phyloP scores from a whole-genome alignment of 2,329 filamentous ascomycete species.

The Exophiala mesophila region DNA sequence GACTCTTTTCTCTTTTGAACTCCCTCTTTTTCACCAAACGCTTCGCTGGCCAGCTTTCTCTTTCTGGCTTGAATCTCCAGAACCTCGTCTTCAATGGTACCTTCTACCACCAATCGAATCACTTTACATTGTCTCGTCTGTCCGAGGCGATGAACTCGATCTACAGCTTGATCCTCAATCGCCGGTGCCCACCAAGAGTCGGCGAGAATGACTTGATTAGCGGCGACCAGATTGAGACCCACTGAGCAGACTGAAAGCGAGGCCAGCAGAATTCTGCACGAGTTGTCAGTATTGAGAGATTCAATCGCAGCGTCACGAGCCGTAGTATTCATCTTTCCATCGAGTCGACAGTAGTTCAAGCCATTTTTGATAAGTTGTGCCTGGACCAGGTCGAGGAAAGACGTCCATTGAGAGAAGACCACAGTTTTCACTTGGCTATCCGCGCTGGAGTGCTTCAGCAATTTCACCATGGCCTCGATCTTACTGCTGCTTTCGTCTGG shows the following conservation, averaged over 20 bases:
- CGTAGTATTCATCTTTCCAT: conserved; percentile 69
- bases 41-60: conserved; percentile 68
- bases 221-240: conserved; percentile 78
- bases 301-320: conserved; percentile 68
- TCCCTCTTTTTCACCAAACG: conserved; percentile 66
- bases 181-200: conserved; percentile 92
- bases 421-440: conserved; percentile 66
- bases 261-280: conserved; percentile 72
- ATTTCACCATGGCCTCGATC: conserved; percentile 70
- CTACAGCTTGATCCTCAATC: conserved; percentile 86
- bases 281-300: conserved; percentile 60
- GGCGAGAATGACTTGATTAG: conserved; percentile 76
- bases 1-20: conserved; percentile 27
- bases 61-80: conserved; percentile 74
- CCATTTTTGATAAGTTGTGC: conserved; percentile 57
- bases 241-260: conserved; percentile 78
- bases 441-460: conserved; percentile 66
- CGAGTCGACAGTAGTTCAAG: conserved; percentile 66
- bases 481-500: conserved; percentile 69
- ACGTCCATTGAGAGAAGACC: conserved; percentile 77
- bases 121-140: conserved; percentile 75
- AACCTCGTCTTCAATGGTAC: conserved; percentile 74
- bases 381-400: conserved; percentile 71
- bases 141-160: conserved; percentile 79
- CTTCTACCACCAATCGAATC: conserved; percentile 76